A percentile compares a stretch with the other conserved stretches of the same genome.
These are phyloP conservation scores for Chalciporus chontae DNA, from an alignment of 768 basidiomycete species.

Conservation along the genomic window DNA sequence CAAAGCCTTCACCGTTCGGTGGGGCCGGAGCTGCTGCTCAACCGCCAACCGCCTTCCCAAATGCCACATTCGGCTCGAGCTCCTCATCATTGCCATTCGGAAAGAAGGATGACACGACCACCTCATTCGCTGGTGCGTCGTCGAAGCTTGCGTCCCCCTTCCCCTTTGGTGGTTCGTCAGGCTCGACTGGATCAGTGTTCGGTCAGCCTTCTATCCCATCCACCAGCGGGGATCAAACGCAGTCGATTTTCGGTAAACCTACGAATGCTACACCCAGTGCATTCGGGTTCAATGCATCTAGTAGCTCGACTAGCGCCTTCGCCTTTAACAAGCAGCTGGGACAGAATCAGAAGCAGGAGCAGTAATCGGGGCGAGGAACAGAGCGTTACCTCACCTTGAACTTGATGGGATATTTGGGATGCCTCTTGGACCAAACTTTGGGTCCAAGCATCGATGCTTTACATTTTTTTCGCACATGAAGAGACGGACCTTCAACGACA, in stretches of 20 bases:
- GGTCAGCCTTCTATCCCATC: slow-evolving; percentile 8
- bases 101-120: slow-evolving; percentile 12
- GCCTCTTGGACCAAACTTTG: background rate
- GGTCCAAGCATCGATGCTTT: background rate
- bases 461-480: background rate
- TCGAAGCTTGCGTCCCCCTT: slow-evolving; percentile 29
- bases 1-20: background rate
- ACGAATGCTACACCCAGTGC: slow-evolving; percentile 22
- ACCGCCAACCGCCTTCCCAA: slow-evolving; percentile 2
- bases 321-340: slow-evolving; percentile 26
- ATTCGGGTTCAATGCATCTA: slow-evolving; percentile 32
- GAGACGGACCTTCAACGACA: background rate
- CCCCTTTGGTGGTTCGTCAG: slow-evolving; percentile 15
- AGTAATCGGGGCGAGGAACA: slow-evolving; percentile 14
- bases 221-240: slow-evolving; percentile 4
- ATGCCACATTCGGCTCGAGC: slow-evolving; percentile 4
- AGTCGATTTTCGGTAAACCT: slow-evolving; percentile 15
- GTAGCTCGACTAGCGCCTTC: slow-evolving; percentile 13
- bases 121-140: slow-evolving; percentile 11
- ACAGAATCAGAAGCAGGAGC: slow-evolving; percentile 34
- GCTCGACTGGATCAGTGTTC: slow-evolving; percentile 4
- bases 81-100: slow-evolving; percentile 11
- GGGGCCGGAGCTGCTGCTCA: slow-evolving; percentile 1
- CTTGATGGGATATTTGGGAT: background rate
- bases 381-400: background rate